phyloP scores from a whole-genome alignment of 2,329 filamentous ascomycete genomes.

The Apiospora phragmitis region DNA sequence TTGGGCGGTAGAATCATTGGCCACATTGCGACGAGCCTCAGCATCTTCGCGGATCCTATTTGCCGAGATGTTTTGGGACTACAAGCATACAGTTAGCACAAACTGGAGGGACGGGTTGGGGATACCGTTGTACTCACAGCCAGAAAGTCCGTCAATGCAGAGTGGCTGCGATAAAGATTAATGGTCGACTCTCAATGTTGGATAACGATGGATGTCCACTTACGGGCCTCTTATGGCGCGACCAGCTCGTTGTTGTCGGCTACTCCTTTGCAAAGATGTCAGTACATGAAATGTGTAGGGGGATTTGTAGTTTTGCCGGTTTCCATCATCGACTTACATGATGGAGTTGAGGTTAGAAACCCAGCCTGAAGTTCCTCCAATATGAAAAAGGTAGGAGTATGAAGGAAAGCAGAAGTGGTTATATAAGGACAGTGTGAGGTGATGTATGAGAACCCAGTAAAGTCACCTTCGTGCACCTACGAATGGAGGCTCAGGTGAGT shows the following conservation, averaged over 20 bases:
- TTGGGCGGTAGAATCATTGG: conserved; percentile 10
- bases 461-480: background rate
- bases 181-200: background rate
- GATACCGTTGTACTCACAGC: conserved; percentile 16
- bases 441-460: background rate
- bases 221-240: conserved; percentile 28
- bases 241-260: conserved; percentile 15
- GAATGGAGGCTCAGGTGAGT: background rate
- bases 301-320: background rate
- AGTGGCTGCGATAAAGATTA: conserved; percentile 17
- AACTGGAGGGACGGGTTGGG: background rate
- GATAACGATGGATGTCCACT: background rate
- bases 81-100: background rate
- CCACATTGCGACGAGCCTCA: conserved; percentile 21
- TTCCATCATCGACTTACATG: conserved; percentile 11
- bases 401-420: background rate
- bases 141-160: conserved; percentile 32
- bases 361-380: background rate
- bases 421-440: background rate
- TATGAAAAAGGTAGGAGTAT: background rate
- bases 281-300: background rate
- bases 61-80: conserved; percentile 31
- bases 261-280: conserved; percentile 18
- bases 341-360: background rate
- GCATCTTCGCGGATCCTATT: conserved; percentile 22